Base-by-base conservation (phyloP, 2,329 filamentous ascomycete species). In the Aspergillus brunneoviolaceus region DNA sequence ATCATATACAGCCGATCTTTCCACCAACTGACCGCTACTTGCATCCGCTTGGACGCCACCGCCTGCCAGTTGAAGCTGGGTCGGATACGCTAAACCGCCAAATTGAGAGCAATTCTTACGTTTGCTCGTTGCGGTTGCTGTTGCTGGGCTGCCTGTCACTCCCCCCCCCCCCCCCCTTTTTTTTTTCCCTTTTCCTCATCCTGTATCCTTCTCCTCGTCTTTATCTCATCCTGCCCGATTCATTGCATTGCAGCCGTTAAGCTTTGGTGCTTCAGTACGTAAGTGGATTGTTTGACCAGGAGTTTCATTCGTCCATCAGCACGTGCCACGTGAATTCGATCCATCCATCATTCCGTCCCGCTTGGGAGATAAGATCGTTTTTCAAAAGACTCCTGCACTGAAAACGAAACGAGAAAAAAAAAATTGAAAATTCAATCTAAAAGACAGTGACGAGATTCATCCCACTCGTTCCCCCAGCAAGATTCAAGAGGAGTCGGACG, bases 321-420 rank as follows among this genome's bases (percentile, higher is more conserved):
- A 55, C 51, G 51, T 50, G 60, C 62, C 63, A 62, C 64, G 61
- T 60, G 59, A 63, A 61, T 56, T 31, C 49, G 48, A 53, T 53
- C 53, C 52, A 51, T 51, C 35, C 58, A 56, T 56, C 53, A 33
- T 42, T 54, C 61, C 58, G 47, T 60, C 61, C 59, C 62, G 60
- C 63, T 55, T 49, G 57, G 10, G 51, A 63, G 65, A 67, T 67
- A 67, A 67, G 64, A 63, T 53, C 59, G 55, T 57, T 48, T 39
- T 51, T 49, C 51, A 50, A 10, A 25, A 29, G 27, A 11, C 49
- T 47, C 4, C 39, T 29, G 45, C 21, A n/a, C 35, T 33, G 33
- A 49, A 31, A 45, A 51, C 7, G 42, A 49, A 45, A 55, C 10
- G 48, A 51, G 49, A 49, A 55, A 21, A 51, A 49, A 45, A 49